phyloP scores from a whole-genome alignment of 495 filamentous ascomycete species.

The Penicillium coprophilum region DNA sequence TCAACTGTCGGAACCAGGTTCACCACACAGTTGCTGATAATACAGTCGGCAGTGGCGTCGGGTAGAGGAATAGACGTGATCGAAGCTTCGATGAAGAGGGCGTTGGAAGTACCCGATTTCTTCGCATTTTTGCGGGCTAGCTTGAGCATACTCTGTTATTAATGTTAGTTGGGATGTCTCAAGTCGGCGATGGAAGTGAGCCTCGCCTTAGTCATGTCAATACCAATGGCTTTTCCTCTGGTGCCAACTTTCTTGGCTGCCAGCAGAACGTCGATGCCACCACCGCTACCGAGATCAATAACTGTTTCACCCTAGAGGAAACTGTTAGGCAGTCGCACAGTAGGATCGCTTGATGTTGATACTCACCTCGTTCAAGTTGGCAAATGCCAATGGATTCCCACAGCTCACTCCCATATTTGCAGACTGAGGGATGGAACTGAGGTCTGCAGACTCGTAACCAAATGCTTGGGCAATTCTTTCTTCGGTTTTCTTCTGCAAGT shows the following conservation, averaged over 20 bases:
- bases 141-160: slow-evolving; percentile 57
- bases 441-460: slow-evolving; percentile 57
- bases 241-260: slow-evolving; percentile 57
- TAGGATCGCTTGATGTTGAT: not conserved
- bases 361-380: slow-evolving; percentile 51
- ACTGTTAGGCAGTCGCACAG: not conserved
- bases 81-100: slow-evolving; percentile 50
- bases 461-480: slow-evolving; percentile 56
- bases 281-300: slow-evolving; percentile 63
- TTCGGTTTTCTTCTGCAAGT: slow-evolving; percentile 25
- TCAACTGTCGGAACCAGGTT: slow-evolving; percentile 62
- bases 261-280: slow-evolving; percentile 64
- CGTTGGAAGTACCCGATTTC: slow-evolving; percentile 43
- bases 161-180: not conserved
- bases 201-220: slow-evolving; percentile 64
- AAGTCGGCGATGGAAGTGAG: not conserved
- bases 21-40: slow-evolving; percentile 65
- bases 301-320: slow-evolving; percentile 57
- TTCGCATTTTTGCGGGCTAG: slow-evolving; percentile 44
- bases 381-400: slow-evolving; percentile 61
- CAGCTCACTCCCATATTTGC: slow-evolving; percentile 67
- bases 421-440: slow-evolving; percentile 52
- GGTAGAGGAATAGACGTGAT: slow-evolving; percentile 56
- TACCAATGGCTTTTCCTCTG: slow-evolving; percentile 56
- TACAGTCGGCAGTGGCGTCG: slow-evolving; percentile 48